phyloP scores from a whole-genome alignment of 345 rosid genomes.

The Pseudoturritis turrita region DNA sequence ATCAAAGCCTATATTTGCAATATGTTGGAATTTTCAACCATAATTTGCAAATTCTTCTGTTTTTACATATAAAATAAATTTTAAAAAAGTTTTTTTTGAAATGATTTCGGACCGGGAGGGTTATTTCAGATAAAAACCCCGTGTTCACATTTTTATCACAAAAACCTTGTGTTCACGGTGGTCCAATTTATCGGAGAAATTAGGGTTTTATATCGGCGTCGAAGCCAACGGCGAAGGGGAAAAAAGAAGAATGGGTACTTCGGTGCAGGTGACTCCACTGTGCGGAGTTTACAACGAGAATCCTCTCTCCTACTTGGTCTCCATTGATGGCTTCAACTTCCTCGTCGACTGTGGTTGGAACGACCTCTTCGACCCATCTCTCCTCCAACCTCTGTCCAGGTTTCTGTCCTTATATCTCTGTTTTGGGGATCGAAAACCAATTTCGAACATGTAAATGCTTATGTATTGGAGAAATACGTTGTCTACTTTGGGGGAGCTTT shows the following conservation, averaged over 20 bases:
- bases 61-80: no score
- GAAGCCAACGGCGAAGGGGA: background rate
- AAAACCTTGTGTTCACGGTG: constrained; percentile 19
- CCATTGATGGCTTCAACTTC: constrained; percentile 87
- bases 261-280: constrained; percentile 79
- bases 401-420: background rate
- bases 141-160: no score
- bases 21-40: no score
- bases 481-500: background rate
- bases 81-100: no score
- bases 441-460: background rate
- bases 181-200: constrained; percentile 18
- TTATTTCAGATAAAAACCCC: background rate
- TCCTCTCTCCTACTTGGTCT: constrained; percentile 81
- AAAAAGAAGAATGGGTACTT: constrained; percentile 65
- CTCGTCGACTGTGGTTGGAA: constrained; percentile 97
- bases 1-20: no score
- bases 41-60: no score
- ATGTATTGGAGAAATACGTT: background rate
- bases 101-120: no score
- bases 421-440: no score
- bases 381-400: constrained; percentile 92
- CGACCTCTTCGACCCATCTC: constrained; percentile 81
- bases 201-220: constrained; percentile 23
- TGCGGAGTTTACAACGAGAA: constrained; percentile 94